A percentile compares a stretch with the other conserved stretches of the same genome.
Conservation (phyloP, 345 rosid genomes). For the Acer saccharum region DNA sequence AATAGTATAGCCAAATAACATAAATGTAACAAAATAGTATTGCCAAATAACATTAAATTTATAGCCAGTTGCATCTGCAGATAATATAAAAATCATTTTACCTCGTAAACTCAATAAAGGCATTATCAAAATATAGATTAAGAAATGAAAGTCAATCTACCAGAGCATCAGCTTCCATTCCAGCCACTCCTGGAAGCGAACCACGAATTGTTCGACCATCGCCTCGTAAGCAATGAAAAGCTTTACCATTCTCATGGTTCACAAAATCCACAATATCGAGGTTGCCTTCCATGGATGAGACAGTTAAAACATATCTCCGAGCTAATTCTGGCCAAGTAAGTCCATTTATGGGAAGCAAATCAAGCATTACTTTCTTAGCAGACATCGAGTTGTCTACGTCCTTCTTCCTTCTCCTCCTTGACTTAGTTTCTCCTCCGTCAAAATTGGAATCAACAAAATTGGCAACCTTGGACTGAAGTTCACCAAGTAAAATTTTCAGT, state of each 20-base stretch:
- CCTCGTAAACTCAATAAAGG: neutral
- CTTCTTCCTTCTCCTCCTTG: constrained; percentile 35
- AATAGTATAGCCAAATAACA: neutral
- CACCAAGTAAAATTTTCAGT: constrained; percentile 32
- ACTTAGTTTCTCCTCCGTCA: constrained; percentile 34
- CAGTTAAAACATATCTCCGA: constrained; percentile 33
- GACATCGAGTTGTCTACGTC: constrained; percentile 25
- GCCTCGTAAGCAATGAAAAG: constrained; percentile 35
- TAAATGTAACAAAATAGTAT: neutral
- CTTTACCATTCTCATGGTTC: constrained; percentile 33
- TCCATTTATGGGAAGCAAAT: constrained; percentile 38
- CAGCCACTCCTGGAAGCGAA: constrained; percentile 35
- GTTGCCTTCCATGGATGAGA: constrained; percentile 35
- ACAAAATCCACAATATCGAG: constrained; percentile 34
- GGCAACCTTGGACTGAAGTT: constrained; percentile 30
- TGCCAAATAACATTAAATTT: neutral
- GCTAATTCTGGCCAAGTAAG: constrained; percentile 47
- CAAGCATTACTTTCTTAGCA: constrained; percentile 36
- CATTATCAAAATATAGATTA: constrained; percentile 20
- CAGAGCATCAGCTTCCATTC: constrained; percentile 46
- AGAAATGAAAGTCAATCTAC: constrained; percentile 43
- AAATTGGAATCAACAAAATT: constrained; percentile 29
- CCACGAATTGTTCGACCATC: constrained; percentile 27
- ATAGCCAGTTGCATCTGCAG: neutral
- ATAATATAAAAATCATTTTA: neutral